A percentile compares a stretch with the other conserved stretches of the same genome.
Evolutionary conservation across 176 grass and related monocot species (phyloP).

Genomic region (Puccinellia tenuiflora): DNA sequence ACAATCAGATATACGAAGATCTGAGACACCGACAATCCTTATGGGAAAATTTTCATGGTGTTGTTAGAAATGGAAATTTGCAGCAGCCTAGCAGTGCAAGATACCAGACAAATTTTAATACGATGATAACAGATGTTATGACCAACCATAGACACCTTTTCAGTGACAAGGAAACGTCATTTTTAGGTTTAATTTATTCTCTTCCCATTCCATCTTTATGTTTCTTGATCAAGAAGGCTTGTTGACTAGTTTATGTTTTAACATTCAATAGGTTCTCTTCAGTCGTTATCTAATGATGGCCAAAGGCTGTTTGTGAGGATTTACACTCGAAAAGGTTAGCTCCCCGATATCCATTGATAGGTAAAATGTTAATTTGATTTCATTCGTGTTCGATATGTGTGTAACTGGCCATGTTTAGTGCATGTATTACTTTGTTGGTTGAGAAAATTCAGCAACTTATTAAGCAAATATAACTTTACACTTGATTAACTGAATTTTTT

Average conservation of each 20-base stretch:
- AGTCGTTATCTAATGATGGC: slow-evolving; percentile 53
- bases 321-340: slow-evolving; percentile 86
- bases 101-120: slow-evolving; percentile 74
- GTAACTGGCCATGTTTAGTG: not conserved
- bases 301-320: slow-evolving; percentile 92
- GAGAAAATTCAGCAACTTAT: slow-evolving; percentile 6
- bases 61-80: slow-evolving; percentile 44
- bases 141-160: slow-evolving; percentile 63
- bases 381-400: not conserved
- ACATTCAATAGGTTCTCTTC: slow-evolving; percentile 58
- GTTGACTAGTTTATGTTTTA: not conserved
- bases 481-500: slow-evolving; percentile 16
- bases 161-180: slow-evolving; percentile 53
- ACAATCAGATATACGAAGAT: slow-evolving; percentile 17
- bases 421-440: not conserved
- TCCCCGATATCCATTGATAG: slow-evolving; percentile 17
- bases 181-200: slow-evolving; percentile 57
- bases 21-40: slow-evolving; percentile 32
- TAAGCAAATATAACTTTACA: slow-evolving; percentile 16
- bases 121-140: slow-evolving; percentile 79
- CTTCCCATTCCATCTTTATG: slow-evolving; percentile 5
- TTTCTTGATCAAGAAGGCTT: not conserved
- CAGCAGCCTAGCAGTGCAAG: slow-evolving; percentile 33
- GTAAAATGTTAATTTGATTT: slow-evolving; percentile 6
- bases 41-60: slow-evolving; percentile 47